A percentile compares a stretch with the other conserved stretches of the same genome.
phyloP scores from a whole-genome alignment of 108 stramenopile genomes.

The Cylindrotheca closterium region DNA sequence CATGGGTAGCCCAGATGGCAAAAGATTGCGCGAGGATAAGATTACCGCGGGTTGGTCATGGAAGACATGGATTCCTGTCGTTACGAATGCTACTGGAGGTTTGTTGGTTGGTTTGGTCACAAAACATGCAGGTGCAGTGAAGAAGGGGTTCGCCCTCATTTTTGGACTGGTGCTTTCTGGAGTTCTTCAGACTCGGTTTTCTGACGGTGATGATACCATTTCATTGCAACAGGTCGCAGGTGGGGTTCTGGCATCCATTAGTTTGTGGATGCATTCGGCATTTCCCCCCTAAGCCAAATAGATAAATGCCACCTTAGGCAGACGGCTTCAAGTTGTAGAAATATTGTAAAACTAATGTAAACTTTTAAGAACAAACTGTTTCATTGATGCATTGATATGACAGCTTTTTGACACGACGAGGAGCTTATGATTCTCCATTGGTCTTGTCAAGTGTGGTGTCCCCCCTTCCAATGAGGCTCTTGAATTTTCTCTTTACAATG shows the following conservation, averaged over 20 bases:
- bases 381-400: too few species aligned
- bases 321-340: neutral
- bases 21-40: slow-evolving; percentile 25
- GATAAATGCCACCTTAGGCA: neutral
- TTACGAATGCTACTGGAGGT: slow-evolving; percentile 80
- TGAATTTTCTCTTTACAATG: slow-evolving; percentile 40
- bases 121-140: slow-evolving; percentile 78
- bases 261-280: slow-evolving; percentile 60
- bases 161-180: slow-evolving; percentile 72
- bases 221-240: slow-evolving; percentile 50
- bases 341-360: too few species aligned
- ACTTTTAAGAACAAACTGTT: too few species aligned
- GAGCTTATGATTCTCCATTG: slow-evolving; percentile 17
- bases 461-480: slow-evolving; percentile 23
- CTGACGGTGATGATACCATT: slow-evolving; percentile 30
- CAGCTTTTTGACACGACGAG: too few species aligned
- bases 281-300: slow-evolving; percentile 28
- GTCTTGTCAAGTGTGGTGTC: neutral
- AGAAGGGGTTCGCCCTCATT: slow-evolving; percentile 84
- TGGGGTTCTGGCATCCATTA: slow-evolving; percentile 50
- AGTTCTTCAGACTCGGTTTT: slow-evolving; percentile 43
- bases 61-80: slow-evolving; percentile 63
- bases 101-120: slow-evolving; percentile 88
- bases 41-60: slow-evolving; percentile 51
- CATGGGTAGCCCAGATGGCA: slow-evolving; percentile 44